Evolutionary conservation across 1,284 basidiomycete genomes (phyloP), one percentile per base, ranked within the genome.

Genomic region (Puccinia sorghi): DNA sequence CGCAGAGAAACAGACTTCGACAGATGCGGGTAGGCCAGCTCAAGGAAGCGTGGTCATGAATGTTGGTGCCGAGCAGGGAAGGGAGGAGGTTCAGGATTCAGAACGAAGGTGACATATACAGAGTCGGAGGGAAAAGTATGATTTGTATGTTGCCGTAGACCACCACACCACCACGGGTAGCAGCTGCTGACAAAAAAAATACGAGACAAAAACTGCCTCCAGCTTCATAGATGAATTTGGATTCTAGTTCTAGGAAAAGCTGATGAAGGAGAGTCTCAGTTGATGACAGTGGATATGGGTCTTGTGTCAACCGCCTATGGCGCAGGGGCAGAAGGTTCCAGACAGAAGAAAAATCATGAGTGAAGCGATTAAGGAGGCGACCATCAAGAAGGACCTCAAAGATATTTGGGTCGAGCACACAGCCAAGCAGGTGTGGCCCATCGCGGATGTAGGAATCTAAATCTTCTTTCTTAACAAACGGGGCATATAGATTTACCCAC

Each of bases 61-160:
- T 25, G n/a, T 67, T 67, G 64, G 46, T 39, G n/a, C 41, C 39
- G 64, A 67, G 6, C 9, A 67, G 64, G 46, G 41, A 46, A 43
- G 37, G 37, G 11, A 46, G n/a, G 48, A 11, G 48, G 17, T 20
- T 15, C 9, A 50, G 48, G 17, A 9, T 27, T 63, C 59, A 64
- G 61, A 17, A 22, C 8, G 46, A 52, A 69, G 50, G 22, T 20
- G 32, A 48, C 22, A 32, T 48, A 25, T 69, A 48, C 48, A 52
- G 46, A 52, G n/a, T n/a, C 50, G 66, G 66, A 69, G 50, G 66
- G 66, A 50, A 69, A 69, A 52, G 48, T 69, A 69, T 48, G 50
- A 69, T 52, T 69, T 46, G 25, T 41, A 66, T 25, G 63, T 41
- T 66, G 32, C 32, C 5, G 64, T 50, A 46, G 41, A 25, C 15